Base-by-base conservation (phyloP, 2,329 filamentous ascomycete genomes). In the Colletotrichum sp. region DNA sequence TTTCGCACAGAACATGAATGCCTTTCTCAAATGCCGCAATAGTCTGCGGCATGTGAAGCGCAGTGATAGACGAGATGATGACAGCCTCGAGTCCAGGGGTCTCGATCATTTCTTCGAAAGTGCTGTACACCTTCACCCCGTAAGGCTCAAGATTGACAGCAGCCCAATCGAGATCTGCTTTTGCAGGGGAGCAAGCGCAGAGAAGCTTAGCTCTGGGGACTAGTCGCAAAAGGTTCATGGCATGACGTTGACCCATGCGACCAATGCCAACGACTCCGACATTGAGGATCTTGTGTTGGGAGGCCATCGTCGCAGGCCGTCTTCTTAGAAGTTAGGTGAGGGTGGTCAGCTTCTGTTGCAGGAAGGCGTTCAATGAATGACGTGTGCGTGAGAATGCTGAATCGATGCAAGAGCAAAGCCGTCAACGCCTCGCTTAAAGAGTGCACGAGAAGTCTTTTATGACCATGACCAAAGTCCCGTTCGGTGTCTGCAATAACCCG, bases 1-100 rank as follows among this genome's bases (percentile, higher is more conserved):
- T 92, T 84, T 92, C 90, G 79, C 90, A 92, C 21, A 92, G 82
- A 0, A 92, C 90, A 79, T 92, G 90, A 77, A 89, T 86, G 60
- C 88, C 86, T 15, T 85, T 86, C 65, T 90, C 81, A 67, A 92
- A 91, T 10, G 90, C 90, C 77, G 88, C 86, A 78, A 91, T 89
- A 1, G 90, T 87, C 78, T 92, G 89, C 74, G 90, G 85, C 1
- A 90, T 90, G 77, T 92, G 91, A n/a, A 88, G 90, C 1, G 88
- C 89, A 8, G 89, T 90, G 2, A 87, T 78, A 70, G 82, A 83
- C 7, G 82, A 82, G 28, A 87, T 81, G 15, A 87, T 82, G 1
- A 89, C 85, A 13, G 87, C 87, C 69, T 88, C 80, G 2, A 72
- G 36, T 0, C 85, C 86, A 18, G 72, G 49, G 32, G 83, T 80